Percentiles rank a stretch among this genome's conserved stretches.
Evolutionary conservation across 2,329 filamentous ascomycete species (phyloP).

Genomic region (Fusarium tjaetaba): DNA sequence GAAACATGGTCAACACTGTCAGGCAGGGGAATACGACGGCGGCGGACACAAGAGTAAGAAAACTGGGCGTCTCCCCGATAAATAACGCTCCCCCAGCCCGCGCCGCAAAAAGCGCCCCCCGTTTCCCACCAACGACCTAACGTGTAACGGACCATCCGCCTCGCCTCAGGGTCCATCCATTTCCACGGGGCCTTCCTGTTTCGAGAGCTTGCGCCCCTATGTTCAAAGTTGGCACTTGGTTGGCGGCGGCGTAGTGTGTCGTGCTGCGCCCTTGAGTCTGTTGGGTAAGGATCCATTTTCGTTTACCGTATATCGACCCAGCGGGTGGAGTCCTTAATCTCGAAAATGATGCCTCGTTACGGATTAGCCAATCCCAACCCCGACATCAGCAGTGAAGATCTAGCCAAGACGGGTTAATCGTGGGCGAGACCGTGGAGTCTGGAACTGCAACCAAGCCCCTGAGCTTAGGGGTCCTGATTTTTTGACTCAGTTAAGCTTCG

Average conservation of each 20-base stretch:
- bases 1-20: neutral
- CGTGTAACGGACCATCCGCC: neutral
- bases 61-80: conserved; percentile 15
- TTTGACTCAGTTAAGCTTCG: neutral
- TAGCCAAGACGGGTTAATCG: neutral
- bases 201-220: neutral
- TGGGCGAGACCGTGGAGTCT: neutral
- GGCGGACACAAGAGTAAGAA: neutral
- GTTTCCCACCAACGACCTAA: neutral
- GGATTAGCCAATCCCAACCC: neutral
- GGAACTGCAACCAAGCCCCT: conserved; percentile 2
- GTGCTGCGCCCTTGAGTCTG: neutral
- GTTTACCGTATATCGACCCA: conserved; percentile 27
- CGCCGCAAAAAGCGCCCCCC: neutral
- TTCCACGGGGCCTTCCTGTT: neutral
- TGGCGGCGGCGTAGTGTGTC: neutral
- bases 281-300: conserved; percentile 18
- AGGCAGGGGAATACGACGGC: neutral
- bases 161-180: conserved; percentile 3
- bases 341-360: conserved; percentile 3
- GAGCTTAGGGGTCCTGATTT: conserved; percentile 2
- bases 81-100: conserved; percentile 15
- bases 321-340: conserved; percentile 18
- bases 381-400: neutral
- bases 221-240: neutral